Evolutionary conservation across 129 eudicot species (phyloP).

Genomic region (Dittrichia graveolens): DNA sequence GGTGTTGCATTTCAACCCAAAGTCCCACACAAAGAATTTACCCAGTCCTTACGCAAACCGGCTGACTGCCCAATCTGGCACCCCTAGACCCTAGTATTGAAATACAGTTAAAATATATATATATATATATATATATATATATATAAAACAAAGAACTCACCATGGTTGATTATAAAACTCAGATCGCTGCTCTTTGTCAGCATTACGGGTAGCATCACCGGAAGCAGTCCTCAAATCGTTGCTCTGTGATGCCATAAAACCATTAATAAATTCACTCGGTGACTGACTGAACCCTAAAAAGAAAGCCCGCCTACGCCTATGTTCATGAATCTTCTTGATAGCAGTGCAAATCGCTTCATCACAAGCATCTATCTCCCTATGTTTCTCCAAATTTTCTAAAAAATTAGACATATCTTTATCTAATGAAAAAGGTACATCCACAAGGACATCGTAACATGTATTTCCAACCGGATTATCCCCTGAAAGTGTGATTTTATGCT

Average conservation of each 20-base stretch:
- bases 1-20: neutral
- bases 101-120: neutral
- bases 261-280: slow-evolving; percentile 78
- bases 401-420: slow-evolving; percentile 72
- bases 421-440: slow-evolving; percentile 67
- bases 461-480: slow-evolving; percentile 64
- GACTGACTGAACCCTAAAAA: slow-evolving; percentile 97
- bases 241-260: slow-evolving; percentile 77
- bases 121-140: too few relatives aligned
- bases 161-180: slow-evolving; percentile 88
- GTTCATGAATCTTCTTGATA: slow-evolving; percentile 84
- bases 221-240: slow-evolving; percentile 81
- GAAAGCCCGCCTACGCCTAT: slow-evolving; percentile 73
- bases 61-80: neutral
- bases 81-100: slow-evolving; percentile 6
- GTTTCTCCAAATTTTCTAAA: slow-evolving; percentile 66
- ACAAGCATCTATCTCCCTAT: slow-evolving; percentile 75
- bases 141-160: slow-evolving; percentile 42
- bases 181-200: slow-evolving; percentile 70
- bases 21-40: neutral
- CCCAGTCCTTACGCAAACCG: neutral
- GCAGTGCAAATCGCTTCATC: slow-evolving; percentile 78
- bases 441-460: slow-evolving; percentile 90
- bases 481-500: slow-evolving; percentile 80
- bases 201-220: slow-evolving; percentile 63